Percentiles rank a stretch among this genome's conserved stretches.
These are phyloP conservation scores for Saturnispora serradocipensis DNA, from an alignment of 805 yeast species.

Conservation along the genomic window DNA sequence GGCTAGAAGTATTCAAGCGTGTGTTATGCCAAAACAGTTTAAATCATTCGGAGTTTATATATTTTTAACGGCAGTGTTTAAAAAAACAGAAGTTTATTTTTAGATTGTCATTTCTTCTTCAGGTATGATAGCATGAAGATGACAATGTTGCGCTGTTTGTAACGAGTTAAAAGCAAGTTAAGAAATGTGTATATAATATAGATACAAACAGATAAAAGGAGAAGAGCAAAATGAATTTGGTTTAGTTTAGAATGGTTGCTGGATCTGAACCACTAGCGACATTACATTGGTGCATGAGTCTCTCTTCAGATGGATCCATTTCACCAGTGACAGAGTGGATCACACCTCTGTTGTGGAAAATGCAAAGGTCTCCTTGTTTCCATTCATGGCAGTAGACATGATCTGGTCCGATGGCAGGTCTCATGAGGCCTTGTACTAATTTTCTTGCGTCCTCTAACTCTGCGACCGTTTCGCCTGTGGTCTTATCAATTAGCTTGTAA, in stretches of 20 bases:
- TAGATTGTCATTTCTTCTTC: neutral
- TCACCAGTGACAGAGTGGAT: constrained; percentile 93
- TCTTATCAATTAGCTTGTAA: constrained; percentile 44
- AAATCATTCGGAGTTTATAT: neutral
- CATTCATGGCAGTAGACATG: constrained; percentile 75
- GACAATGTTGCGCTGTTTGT: neutral
- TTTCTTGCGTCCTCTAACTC: constrained; percentile 68
- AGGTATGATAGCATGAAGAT: neutral
- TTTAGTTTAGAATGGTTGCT: constrained; percentile 29
- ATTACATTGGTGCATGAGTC: constrained; percentile 91
- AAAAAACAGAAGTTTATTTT: neutral
- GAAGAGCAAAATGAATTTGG: constrained; percentile 30
- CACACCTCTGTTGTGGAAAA: constrained; percentile 82
- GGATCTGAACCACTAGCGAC: constrained; percentile 79
- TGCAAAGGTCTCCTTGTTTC: constrained; percentile 76
- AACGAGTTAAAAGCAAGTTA: neutral
- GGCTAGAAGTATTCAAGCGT: neutral
- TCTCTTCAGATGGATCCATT: constrained; percentile 63
- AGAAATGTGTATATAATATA: neutral
- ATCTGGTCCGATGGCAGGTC: constrained; percentile 74
- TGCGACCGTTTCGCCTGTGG: constrained; percentile 50
- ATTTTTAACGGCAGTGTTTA: neutral
- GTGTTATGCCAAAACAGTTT: neutral
- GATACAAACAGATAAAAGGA: neutral
- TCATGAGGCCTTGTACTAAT: constrained; percentile 63